Evolutionary conservation across 1,284 basidiomycete species (phyloP), one percentile per base, ranked within the genome.

Genomic region (Heterobasidion parviporum): DNA sequence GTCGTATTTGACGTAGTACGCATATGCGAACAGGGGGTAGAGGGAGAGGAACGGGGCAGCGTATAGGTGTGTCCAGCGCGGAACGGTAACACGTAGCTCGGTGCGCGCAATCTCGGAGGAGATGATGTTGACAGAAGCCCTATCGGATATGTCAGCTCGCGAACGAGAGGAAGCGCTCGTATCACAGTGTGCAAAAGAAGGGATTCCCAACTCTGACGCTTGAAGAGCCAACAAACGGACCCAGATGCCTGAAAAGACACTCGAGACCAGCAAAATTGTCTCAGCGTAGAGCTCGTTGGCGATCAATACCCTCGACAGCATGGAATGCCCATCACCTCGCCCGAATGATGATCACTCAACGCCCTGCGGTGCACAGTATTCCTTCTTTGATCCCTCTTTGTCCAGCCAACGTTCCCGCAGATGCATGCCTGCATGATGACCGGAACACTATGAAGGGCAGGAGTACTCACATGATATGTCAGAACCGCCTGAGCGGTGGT

Each of bases 1-100:
- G 65, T 97, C 92, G 70, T 98, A 98, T 67, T 82, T 85, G 67
- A 92, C 67, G 65, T 87, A 91, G 77, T 97, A 98, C 26, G 95
- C 87, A 70, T 95, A 97, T 48, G 91, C 92, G 52, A 94, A 83
- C 34, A 95, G 68, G 0, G 94, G 94, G 67, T 98, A 99, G 58
- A 96, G 76, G 1, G 82, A 81, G 14, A 94, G 77, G 69, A 94
- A 94, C 0, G 95, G 95, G 12, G 89, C 59, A 12, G 86, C 82
- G 70, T 99, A 99, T 57, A 97, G 68, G 66, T 95, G 86, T 20
- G 79, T 78, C 64, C 85, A 82, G 72, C 86, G 78, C 6, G 93
- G 92, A 50, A 94, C 81, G 56, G 85, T 79, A 62, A 85, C 80
- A 69, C 94, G 92, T 56, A 98, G 76, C 61, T 84, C 86, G 59